Base-by-base conservation (phyloP, 192 early-diverging fungal genomes). In the Gigaspora rosea region DNA sequence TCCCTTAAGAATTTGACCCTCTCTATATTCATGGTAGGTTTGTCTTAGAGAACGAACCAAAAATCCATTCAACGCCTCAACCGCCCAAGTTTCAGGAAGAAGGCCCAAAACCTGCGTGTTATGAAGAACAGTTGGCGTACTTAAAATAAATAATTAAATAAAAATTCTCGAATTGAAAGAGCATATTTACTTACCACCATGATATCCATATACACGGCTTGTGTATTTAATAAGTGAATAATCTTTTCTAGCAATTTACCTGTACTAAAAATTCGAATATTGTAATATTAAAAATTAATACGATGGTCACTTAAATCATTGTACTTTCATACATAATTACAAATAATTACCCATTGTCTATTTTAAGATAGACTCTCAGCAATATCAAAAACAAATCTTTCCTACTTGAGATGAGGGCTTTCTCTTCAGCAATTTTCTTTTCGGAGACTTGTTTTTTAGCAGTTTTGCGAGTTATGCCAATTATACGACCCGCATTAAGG, bases 171-270 rank as follows among this genome's bases (percentile, higher is more conserved):
- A 16, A n/a, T 1, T 20, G 11, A 41, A 47, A 41, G 20, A 58
- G n/a, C 10, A 56, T 36, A 4, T 62, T 75, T 2, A 67, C 49
- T 57, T 82, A 89, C 88, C 83, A 88, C 83, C 7, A 81, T 64
- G 13, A 82, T 74, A 54, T 89, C 84, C 15, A 89, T 54, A 70
- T 86, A 88, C n/a, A 82, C 66, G 7, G 85, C 87, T 63, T 89
- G 86, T 1, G 84, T 85, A 62, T 86, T 88, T 20, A 89, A 78
- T 15, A 89, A 76, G 57, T 84, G 78, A 46, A 83, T 73, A 48
- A 77, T 82, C 47, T 79, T 56, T 46, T 62, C 77, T 18, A 84
- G 33, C 66, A 80, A 80, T 32, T 75, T 27, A 41, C 20, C 84
- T 85, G 66, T 18, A 59, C 5, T 49, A 33, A 52, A n/a, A 49